Evolutionary conservation across 768 basidiomycete species (phyloP).

Genomic region (Piloderma croceum): DNA sequence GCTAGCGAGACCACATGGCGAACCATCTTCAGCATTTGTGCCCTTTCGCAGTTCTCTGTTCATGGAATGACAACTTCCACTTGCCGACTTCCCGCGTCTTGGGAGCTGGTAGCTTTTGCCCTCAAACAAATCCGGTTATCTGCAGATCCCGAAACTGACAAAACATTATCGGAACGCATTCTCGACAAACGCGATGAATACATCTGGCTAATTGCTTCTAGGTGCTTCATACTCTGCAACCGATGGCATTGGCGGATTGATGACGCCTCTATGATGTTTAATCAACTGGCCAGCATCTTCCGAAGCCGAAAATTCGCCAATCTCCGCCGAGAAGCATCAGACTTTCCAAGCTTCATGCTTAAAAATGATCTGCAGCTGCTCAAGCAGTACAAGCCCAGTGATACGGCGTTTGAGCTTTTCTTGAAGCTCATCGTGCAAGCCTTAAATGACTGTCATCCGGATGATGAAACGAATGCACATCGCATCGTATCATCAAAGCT

Average conservation of each 20-base stretch:
- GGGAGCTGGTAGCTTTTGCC: conserved; percentile 58
- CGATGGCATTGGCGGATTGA: conserved; percentile 75
- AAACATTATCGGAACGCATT: conserved; percentile 27
- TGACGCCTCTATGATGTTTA: conserved; percentile 53
- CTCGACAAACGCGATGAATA: conserved; percentile 64
- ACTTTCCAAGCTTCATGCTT: conserved; percentile 70
- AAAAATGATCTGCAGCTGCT: conserved; percentile 50
- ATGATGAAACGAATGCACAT: conserved; percentile 23
- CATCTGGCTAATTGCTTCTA: conserved; percentile 56
- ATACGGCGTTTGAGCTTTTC: conserved; percentile 75
- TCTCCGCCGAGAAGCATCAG: conserved; percentile 52
- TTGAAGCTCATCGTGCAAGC: conserved; percentile 77
- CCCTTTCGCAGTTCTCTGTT: conserved; percentile 73
- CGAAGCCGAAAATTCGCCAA: conserved; percentile 71
- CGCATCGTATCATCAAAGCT: conserved; percentile 36
- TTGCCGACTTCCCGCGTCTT: conserved; percentile 47
- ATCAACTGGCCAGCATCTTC: conserved; percentile 66
- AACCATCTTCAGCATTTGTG: conserved; percentile 59
- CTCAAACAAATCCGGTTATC: conserved; percentile 55
- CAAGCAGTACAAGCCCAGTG: conserved; percentile 42
- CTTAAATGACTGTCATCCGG: conserved; percentile 28
- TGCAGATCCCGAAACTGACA: conserved; percentile 41
- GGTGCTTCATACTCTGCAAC: conserved; percentile 68
- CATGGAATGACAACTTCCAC: conserved; percentile 39
- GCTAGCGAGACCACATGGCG: conserved; percentile 71